These are phyloP conservation scores for Hemisphaericaspora lyxosophila DNA, from an alignment of 1,139 yeast species.

Conservation along the genomic window DNA sequence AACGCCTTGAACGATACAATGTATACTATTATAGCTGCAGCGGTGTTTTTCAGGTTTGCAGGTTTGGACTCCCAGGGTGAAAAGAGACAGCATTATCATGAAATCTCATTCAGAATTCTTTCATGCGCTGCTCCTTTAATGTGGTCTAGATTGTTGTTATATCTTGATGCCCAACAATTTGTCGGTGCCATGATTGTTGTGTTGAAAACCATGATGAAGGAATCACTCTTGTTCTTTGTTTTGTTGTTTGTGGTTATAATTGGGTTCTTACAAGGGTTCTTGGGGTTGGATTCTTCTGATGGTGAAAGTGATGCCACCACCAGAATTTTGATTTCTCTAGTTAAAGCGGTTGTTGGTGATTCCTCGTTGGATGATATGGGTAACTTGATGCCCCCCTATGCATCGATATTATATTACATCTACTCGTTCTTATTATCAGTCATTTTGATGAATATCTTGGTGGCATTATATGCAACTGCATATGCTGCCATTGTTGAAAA, in stretches of 20 bases:
- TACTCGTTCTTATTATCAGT: slow-evolving; percentile 75
- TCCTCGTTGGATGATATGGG: slow-evolving; percentile 72
- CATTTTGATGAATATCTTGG: slow-evolving; percentile 72
- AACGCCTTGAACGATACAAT: slow-evolving; percentile 73
- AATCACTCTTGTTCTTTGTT: slow-evolving; percentile 76
- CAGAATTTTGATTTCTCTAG: slow-evolving; percentile 61
- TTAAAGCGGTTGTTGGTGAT: slow-evolving; percentile 70
- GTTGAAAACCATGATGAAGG: slow-evolving; percentile 82
- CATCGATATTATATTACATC: slow-evolving; percentile 69
- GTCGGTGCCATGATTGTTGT: slow-evolving; percentile 91
- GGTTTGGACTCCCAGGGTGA: slow-evolving; percentile 40
- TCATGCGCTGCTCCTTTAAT: slow-evolving; percentile 85
- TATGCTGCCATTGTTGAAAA: slow-evolving; percentile 79
- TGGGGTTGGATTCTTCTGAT: slow-evolving; percentile 85
- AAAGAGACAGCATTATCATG: slow-evolving; percentile 48
- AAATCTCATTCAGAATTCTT: slow-evolving; percentile 66
- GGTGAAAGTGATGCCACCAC: slow-evolving; percentile 76
- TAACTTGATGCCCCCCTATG: slow-evolving; percentile 80
- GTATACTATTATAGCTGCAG: slow-evolving; percentile 53
- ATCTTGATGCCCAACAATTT: slow-evolving; percentile 75
- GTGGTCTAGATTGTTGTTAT: slow-evolving; percentile 78
- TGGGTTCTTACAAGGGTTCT: slow-evolving; percentile 84
- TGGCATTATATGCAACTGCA: slow-evolving; percentile 84
- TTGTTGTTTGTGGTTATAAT: slow-evolving; percentile 65
- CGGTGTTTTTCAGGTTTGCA: slow-evolving; percentile 56